Evolutionary conservation across 306 rosid species (phyloP), one percentile per base, ranked within the genome.

Genomic region (Abrus precatorius): DNA sequence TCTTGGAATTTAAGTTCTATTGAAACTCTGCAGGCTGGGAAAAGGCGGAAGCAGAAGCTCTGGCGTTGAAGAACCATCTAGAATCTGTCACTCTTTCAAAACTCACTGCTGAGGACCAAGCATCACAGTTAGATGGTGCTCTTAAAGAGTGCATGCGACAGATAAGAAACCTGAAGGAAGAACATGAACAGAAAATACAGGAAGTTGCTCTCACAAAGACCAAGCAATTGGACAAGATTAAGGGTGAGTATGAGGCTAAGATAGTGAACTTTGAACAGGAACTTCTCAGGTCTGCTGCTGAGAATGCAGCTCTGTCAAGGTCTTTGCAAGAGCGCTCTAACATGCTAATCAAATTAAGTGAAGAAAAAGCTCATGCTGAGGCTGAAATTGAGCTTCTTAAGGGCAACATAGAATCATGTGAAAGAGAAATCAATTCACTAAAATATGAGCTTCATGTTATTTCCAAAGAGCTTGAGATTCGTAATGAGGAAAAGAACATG

Each of bases 401-500:
- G 86, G 71, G 93, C 50, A 91, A 86, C 82, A 76, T 93, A 48
- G 99, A 96, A 82, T 93, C 97, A n/a, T 93, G 97, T 30, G 97
- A 96, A 78, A 89, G 97, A 87, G 99, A 96, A 87, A 90, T 96
- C 84, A 89, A 91, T 87, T 96, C 98, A 7, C 93, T 90, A 56
- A 96, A 93, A 77, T 96, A 96, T 61, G 99, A 96, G 86, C 92
- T 89, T 50, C 99, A 96, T 68, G 74, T 96, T 72, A 86, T 81
- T 56, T 76, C 97, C 82, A 96, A 93, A 83, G 99, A 96, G 92
- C 97, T 96, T 33, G 99, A 96, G 78, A 96, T 96, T 81, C 99
- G 99, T 29, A 96, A 90, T 41, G 99, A 96, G 84, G 99, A 96
- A 85, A 96, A 93, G 90, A 93, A 96, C 90, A 96, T 96, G 99